Evolutionary conservation across 2,329 filamentous ascomycete genomes (phyloP), one percentile per base, ranked within the genome.

Genomic region (Rugonectria rugulosa): DNA sequence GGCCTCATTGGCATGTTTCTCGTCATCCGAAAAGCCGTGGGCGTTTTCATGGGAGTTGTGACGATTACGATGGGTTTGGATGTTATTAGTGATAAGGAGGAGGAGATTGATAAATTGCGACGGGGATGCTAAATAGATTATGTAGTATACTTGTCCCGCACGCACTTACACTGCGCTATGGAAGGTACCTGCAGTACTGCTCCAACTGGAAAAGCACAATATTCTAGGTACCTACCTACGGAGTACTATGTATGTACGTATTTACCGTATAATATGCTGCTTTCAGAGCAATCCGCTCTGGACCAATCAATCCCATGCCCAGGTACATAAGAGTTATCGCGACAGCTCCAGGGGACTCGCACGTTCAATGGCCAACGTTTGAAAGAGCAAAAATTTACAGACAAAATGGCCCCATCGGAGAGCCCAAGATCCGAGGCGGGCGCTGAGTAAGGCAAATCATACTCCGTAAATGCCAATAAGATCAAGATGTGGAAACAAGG

Each of bases 401-500:
- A 20, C 9, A 41, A 38, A 41, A 41, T 56, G 53, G 41, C 41
- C 46, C 53, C 46, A 51, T 50, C 46, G 53, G 53, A 50, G 48
- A 55, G 32, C 10, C 21, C 41, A 50, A 50, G 40, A 34, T 27
- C 53, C 53, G 52, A 41, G 32, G 27, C 21, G 7, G 11, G 38
- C 20, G 47, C 29, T 49, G 45, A n/a, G n/a, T n/a, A n/a, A n/a
- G n/a, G n/a, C n/a, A n/a, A n/a, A n/a, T n/a, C n/a, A n/a, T n/a
- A n/a, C n/a, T n/a, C n/a, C n/a, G 36, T 45, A 32, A 41, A 44
- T 24, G 29, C 32, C 9, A 10, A 19, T 20, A 55, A 34, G 24
- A 34, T 46, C 46, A 29, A 26, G 17, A 27, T 14, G 36, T 38
- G 20, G 36, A 17, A 26, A 29, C 37, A 24, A 49, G 45, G 52